A percentile compares a stretch with the other conserved stretches of the same genome.
Evolutionary conservation across 1,284 basidiomycete genomes (phyloP).

Genomic region (Rhodotorula sp.): DNA sequence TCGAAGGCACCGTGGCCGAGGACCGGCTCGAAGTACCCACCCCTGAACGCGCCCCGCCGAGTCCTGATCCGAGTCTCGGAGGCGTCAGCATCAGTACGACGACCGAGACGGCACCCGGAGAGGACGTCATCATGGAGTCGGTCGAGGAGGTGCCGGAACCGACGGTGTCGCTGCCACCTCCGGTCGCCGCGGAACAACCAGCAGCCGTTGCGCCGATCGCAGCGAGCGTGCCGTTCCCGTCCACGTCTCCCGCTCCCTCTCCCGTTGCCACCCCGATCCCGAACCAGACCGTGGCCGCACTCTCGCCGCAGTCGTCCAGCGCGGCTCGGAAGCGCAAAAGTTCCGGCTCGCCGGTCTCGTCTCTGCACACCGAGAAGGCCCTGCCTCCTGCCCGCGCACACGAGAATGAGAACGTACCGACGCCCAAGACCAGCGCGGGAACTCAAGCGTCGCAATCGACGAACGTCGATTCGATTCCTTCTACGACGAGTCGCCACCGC

Average conservation of each 20-base stretch:
- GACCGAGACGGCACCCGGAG: slow-evolving; percentile 23
- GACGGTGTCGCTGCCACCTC: neutral
- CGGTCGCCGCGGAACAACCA: neutral
- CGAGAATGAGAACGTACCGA: slow-evolving; percentile 19
- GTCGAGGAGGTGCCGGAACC: slow-evolving; percentile 14
- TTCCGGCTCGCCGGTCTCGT: slow-evolving; percentile 31
- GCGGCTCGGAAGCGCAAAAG: slow-evolving; percentile 40
- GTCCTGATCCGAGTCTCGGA: slow-evolving; percentile 14
- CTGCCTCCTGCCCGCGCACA: slow-evolving; percentile 10
- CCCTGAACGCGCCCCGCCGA: slow-evolving; percentile 4
- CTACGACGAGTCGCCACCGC: slow-evolving; percentile 55
- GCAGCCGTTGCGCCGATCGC: neutral
- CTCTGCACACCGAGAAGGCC: slow-evolving; percentile 34
- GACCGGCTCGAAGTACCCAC: slow-evolving; percentile 1
- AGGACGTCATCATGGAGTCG: slow-evolving; percentile 33
- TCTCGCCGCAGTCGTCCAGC: neutral
- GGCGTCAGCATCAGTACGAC: slow-evolving; percentile 24
- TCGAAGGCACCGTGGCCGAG: slow-evolving; percentile 1
- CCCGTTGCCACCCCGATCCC: slow-evolving; percentile 16
- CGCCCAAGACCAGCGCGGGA: slow-evolving; percentile 25
- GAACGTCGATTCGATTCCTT: slow-evolving; percentile 38
- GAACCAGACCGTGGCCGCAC: neutral
- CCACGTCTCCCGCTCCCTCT: neutral
- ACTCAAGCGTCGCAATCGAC: slow-evolving; percentile 23
- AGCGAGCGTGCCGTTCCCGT: neutral